Conservation (phyloP, 371 early-diverging fungal species). For the Rhizopus delemar region DNA sequence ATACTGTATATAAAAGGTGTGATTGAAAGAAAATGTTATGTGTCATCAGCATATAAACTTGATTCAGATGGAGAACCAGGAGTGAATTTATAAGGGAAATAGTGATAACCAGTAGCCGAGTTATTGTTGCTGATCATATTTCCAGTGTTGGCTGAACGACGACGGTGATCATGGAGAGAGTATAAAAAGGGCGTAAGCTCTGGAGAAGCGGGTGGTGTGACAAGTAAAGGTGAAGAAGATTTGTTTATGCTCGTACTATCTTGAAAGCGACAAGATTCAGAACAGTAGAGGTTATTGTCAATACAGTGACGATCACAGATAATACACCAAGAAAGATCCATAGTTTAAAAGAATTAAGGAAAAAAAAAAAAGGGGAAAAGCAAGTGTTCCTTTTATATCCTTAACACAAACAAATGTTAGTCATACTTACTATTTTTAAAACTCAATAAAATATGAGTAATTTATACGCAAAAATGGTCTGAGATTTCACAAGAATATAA, state of each 20-base stretch:
- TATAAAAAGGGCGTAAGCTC: constrained; percentile 19
- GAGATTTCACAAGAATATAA: not conserved
- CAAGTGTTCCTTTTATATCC: not conserved
- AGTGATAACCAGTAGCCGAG: constrained; percentile 11
- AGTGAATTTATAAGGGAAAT: constrained; percentile 18
- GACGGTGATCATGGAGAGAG: constrained; percentile 19
- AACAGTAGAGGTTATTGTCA: constrained; percentile 27
- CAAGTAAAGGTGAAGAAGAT: constrained; percentile 12
- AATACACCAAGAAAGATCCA: constrained; percentile 42
- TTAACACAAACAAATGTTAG: not conserved
- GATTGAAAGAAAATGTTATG: constrained; percentile 36
- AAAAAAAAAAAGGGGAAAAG: constrained; percentile 67
- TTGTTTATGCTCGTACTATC: constrained; percentile 11
- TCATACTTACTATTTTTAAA: constrained; percentile 3
- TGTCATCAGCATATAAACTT: constrained; percentile 22
- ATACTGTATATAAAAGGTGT: constrained; percentile 62
- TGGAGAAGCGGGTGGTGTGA: constrained; percentile 24
- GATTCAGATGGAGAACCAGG: constrained; percentile 25
- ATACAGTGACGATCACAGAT: constrained; percentile 34
- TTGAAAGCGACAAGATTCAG: constrained; percentile 25
- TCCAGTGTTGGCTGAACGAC: constrained; percentile 13
- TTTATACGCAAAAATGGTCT: constrained; percentile 6
- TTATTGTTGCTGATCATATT: constrained; percentile 6
- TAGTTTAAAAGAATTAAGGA: constrained; percentile 70
- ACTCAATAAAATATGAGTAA: constrained; percentile 4